These are phyloP conservation scores for Ophiostoma sp. DNA, from an alignment of 2,329 filamentous ascomycete species.

Conservation along the genomic window DNA sequence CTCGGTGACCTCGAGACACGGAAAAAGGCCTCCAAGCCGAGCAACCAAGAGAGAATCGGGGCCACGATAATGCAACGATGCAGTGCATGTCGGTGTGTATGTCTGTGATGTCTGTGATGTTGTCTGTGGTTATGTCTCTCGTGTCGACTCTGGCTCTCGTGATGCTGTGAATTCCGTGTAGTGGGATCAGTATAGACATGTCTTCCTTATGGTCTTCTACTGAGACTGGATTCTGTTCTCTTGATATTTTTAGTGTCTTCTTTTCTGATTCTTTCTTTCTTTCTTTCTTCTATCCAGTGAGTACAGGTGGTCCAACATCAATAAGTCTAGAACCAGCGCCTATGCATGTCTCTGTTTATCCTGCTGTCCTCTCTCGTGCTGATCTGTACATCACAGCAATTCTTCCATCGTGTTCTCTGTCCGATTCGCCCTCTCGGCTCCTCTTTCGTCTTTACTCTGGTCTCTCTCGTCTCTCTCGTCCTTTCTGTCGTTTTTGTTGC, in stretches of 20 bases:
- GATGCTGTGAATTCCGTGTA: not conserved
- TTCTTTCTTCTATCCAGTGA: not conserved
- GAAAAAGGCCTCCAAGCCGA: not conserved
- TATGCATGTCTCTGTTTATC: conserved; percentile 4
- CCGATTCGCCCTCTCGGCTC: not conserved
- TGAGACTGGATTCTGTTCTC: not conserved
- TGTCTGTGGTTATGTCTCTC: not conserved
- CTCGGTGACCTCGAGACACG: not conserved
- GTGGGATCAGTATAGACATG: not conserved
- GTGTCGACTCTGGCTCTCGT: not conserved
- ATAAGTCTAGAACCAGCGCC: conserved; percentile 1
- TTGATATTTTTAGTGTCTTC: not conserved
- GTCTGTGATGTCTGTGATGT: not conserved
- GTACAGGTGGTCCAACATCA: too few relatives aligned
- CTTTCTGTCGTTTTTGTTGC: not conserved
- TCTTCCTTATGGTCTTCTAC: not conserved
- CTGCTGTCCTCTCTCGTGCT: not conserved
- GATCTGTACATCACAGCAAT: not conserved
- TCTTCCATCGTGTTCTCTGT: not conserved
- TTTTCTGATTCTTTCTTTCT: not conserved
- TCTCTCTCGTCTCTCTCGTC: not conserved
- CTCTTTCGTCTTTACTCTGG: not conserved
- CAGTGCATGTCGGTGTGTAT: not conserved
- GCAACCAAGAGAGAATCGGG: not conserved
- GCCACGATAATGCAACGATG: not conserved